Base-by-base conservation (phyloP, 805 yeast genomes). In the Lipomyces starkeyi region DNA sequence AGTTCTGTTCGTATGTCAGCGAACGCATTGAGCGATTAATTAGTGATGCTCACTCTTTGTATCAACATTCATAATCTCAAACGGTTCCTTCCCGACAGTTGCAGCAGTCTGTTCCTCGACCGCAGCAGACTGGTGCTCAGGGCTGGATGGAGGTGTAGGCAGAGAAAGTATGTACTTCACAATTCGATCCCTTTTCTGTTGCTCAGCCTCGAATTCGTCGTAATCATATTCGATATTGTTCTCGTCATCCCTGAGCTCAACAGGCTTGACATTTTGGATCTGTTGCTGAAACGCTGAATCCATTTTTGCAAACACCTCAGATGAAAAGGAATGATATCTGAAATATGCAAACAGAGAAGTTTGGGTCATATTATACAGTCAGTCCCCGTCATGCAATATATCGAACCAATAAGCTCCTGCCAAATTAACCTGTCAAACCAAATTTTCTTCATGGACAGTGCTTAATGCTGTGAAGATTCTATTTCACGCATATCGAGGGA, bases 111-210 rank as follows among this genome's bases (percentile, higher is more conserved):
- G 54, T 17, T 49, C 54, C 54, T 49, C 34, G n/a, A 11, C 34
- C 6, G n/a, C 34, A 3, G n/a, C 32, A 25, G 29, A 6, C 22
- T n/a, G 20, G 8, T 22, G 56, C 17, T 53, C 56, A 7, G 56
- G 56, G 9, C 56, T 53, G n/a, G 20, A 2, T 3, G 56, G 56
- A 25, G 56, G 56, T 25, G 56, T 53, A 17, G 56, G 56, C 56
- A 53, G 56, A 25, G 56, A 53, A 17, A 25, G 34, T 5, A 53
- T 22, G n/a, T 53, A 53, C n/a, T 53, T 53, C 56, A 53, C 20
- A 29, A 53, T 53, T 22, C 56, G 56, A 13, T 53, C 56, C 17
- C 8, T 25, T 17, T 53, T 53, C 34, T 22, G 22, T 43, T n/a
- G 49, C 9, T 43, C 49, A 8, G 9, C 20, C 49, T 43, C 49